Conservation (phyloP, 768 basidiomycete genomes). For the Hypholoma fasciculare region DNA sequence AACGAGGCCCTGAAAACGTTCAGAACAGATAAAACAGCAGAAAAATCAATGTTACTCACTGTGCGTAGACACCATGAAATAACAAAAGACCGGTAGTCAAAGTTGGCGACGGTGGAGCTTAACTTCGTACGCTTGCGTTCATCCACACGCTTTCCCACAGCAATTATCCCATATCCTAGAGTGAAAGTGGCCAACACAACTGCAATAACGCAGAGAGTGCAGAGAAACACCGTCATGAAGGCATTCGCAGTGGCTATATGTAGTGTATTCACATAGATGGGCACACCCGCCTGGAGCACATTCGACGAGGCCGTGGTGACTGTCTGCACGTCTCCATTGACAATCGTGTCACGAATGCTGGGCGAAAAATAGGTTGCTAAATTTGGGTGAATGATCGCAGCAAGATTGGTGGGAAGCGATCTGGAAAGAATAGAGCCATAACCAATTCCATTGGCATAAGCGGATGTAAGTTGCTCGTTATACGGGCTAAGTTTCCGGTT, state of each 20-base stretch:
- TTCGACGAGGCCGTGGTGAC: constrained; percentile 65
- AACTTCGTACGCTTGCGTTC: constrained; percentile 13
- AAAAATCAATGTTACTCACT: constrained; percentile 41
- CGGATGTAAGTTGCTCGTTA: constrained; percentile 37
- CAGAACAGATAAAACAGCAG: not conserved
- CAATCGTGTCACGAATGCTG: constrained; percentile 18
- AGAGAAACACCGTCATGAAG: constrained; percentile 87
- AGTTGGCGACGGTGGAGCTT: constrained; percentile 10
- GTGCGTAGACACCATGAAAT: constrained; percentile 65
- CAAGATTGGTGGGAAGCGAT: not conserved
- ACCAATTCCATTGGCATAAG: not conserved
- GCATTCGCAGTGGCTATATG: constrained; percentile 85
- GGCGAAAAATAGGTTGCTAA: not conserved
- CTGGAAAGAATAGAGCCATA: not conserved
- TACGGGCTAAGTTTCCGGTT: constrained; percentile 84
- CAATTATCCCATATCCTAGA: constrained; percentile 48
- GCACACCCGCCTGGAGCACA: constrained; percentile 76
- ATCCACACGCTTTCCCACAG: constrained; percentile 29
- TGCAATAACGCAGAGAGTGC: constrained; percentile 65
- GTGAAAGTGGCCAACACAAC: constrained; percentile 53
- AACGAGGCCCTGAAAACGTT: constrained; percentile 51
- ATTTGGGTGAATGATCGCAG: not conserved
- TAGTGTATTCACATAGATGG: constrained; percentile 76
- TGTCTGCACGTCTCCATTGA: constrained; percentile 53
- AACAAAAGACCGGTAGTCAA: constrained; percentile 46